Base-by-base conservation (phyloP, 257 asterid genomes). In the Salvia hispanica region DNA sequence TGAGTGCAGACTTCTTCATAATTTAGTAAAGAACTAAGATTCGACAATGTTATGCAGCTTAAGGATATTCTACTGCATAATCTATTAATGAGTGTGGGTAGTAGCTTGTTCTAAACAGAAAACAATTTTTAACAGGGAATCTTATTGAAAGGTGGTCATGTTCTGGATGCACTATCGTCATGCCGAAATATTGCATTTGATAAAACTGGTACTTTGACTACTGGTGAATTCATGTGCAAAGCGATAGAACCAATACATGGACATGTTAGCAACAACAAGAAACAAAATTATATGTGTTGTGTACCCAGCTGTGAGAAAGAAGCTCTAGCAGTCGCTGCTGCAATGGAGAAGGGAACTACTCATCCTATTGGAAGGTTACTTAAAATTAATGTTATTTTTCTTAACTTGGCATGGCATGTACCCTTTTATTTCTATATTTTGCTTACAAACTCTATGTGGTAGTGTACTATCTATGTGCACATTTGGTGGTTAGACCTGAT, bases 181-280 rank as follows among this genome's bases (percentile, higher is more conserved):
- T 94, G 96, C 79, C 93, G 82, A 62, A 86, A 85, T 59, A 89
- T 94, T 76, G 99, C 97, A 64, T 94, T 94, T 78, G 99, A 94
- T 79, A 94, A 94, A 87, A 94, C 99, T 18, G 99, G 99, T 69
- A 94, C 99, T 36, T 77, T 94, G 80, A 94, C 99, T 3, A 94
- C 97, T 62, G 99, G 99, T 58, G 95, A 94, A 73, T 94, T 94
- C 82, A 79, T 81, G 76, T 94, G 99, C 80, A 94, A 88, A 87
- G 99, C 99, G 65, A 94, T 94, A 75, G 99, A 94, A 80, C 99
- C 99, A 50, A 94, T 94, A 72, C 97, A 81, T 71, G 99, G 99
- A 69, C 99, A 94, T 75, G 72, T 64, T 48, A 70, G 74, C 58
- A 70, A 54, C 66, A 69, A 65, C 53, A 78, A 74, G 76, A 79